phyloP scores from a whole-genome alignment of 306 rosid genomes.

The Prunus fruticosa region DNA sequence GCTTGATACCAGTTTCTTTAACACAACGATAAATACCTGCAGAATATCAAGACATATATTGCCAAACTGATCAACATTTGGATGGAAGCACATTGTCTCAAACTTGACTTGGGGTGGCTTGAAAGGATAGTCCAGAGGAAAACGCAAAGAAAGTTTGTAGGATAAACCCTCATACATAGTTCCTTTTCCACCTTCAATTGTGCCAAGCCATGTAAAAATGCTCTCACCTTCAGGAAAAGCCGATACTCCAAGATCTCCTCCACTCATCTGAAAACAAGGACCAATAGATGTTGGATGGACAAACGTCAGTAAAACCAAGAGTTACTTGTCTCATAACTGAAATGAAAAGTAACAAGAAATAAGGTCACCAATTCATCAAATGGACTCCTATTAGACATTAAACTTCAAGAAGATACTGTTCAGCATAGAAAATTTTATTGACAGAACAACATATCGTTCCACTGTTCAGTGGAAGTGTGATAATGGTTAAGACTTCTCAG shows the following conservation, averaged over 20 bases:
- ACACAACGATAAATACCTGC: slow-evolving; percentile 54
- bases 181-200: slow-evolving; percentile 96
- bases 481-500: neutral
- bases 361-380: neutral
- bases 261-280: slow-evolving; percentile 66
- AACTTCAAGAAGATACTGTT: neutral
- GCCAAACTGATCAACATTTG: slow-evolving; percentile 95
- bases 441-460: neutral
- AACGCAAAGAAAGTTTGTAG: slow-evolving; percentile 82
- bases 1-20: slow-evolving; percentile 1
- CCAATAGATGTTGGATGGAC: slow-evolving; percentile 2
- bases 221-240: slow-evolving; percentile 92
- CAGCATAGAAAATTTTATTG: neutral
- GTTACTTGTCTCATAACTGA: neutral
- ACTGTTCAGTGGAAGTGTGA: neutral
- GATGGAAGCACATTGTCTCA: slow-evolving; percentile 94
- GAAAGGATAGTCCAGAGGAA: slow-evolving; percentile 90
- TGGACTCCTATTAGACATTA: neutral
- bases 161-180: slow-evolving; percentile 86
- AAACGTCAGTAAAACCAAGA: neutral
- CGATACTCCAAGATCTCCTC: slow-evolving; percentile 91
- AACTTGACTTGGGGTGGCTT: slow-evolving; percentile 94
- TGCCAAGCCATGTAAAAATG: slow-evolving; percentile 92
- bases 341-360: neutral
- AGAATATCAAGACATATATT: slow-evolving; percentile 97